Base-by-base conservation (phyloP, 139 green algal species). In the Trebouxia sp. region DNA sequence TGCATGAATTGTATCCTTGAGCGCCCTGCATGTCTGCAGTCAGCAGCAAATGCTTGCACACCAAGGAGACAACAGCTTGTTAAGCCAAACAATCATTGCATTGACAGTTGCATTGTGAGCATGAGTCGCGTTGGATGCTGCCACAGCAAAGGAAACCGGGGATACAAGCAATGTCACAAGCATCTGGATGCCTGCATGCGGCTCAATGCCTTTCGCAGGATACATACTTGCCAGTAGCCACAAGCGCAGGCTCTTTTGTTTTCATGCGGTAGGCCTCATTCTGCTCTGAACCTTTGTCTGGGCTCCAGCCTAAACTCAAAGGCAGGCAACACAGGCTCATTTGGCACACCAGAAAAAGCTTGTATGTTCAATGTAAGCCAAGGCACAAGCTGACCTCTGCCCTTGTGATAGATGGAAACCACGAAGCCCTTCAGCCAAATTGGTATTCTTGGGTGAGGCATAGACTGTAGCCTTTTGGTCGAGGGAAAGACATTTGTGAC, bases 1-100 rank as follows among this genome's bases (percentile, higher is more conserved):
- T 79, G 72, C 32, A 79, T 53, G 15, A n/a, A 79, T 20, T 79
- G 17, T 32, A 83, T 67, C 39, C 67, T 53, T 12, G 79, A 83
- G 1, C 47, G 48, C 10, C 79, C 79, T 47, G 79, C 79, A 45
- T 83, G 42, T 38, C 80, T 84, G 70, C 48, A 75, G 7, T 9
- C 41, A 37, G 20, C n/a, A n/a, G n/a, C n/a, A n/a, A n/a, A n/a
- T n/a, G n/a, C n/a, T n/a, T n/a, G n/a, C n/a, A n/a, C n/a, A n/a
- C n/a, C n/a, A n/a, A n/a, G n/a, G n/a, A n/a, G n/a, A n/a, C n/a
- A n/a, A n/a, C n/a, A n/a, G n/a, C n/a, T n/a, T n/a, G n/a, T n/a
- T n/a, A n/a, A n/a, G n/a, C n/a, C n/a, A n/a, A n/a, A n/a, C n/a
- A n/a, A n/a, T n/a, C n/a, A n/a, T n/a, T n/a, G n/a, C n/a, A n/a